Conservation (phyloP, 2,329 filamentous ascomycete species). For the Colletotrichum tamarilloi region DNA sequence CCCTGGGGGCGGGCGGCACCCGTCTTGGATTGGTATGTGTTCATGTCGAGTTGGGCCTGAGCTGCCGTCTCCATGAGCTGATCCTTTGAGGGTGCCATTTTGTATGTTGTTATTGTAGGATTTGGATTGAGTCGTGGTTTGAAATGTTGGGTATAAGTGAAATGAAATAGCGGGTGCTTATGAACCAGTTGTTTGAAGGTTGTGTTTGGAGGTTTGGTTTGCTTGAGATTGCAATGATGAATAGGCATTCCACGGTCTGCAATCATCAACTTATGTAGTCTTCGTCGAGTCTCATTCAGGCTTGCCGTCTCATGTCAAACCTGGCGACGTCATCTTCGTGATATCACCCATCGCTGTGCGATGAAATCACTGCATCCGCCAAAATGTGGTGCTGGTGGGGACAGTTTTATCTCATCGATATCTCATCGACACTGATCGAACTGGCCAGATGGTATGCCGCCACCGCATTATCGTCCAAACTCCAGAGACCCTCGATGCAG, state of each 20-base stretch:
- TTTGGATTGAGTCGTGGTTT: no score
- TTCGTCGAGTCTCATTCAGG: neutral
- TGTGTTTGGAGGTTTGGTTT: neutral
- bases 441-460: conserved; percentile 1
- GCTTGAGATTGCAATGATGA: neutral
- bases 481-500: conserved; percentile 1
- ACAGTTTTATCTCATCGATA: conserved; percentile 28
- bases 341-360: conserved; percentile 18
- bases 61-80: conserved; percentile 56
- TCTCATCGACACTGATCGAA: conserved; percentile 34
- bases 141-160: neutral
- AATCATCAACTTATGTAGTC: conserved; percentile 27
- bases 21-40: conserved; percentile 60
- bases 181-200: neutral
- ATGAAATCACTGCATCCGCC: conserved; percentile 35
- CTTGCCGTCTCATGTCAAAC: conserved; percentile 21
- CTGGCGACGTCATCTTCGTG: conserved; percentile 34
- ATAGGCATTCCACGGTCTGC: neutral
- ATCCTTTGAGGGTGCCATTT: conserved; percentile 45
- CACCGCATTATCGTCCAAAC: conserved; percentile 7
- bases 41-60: conserved; percentile 59
- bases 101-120: neutral
- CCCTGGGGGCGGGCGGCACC: conserved; percentile 52
- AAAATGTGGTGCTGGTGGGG: conserved; percentile 31
- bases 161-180: neutral